These are phyloP conservation scores for Fistulinella cinereoalba DNA, from an alignment of 1,284 basidiomycete species.

Conservation along the genomic window DNA sequence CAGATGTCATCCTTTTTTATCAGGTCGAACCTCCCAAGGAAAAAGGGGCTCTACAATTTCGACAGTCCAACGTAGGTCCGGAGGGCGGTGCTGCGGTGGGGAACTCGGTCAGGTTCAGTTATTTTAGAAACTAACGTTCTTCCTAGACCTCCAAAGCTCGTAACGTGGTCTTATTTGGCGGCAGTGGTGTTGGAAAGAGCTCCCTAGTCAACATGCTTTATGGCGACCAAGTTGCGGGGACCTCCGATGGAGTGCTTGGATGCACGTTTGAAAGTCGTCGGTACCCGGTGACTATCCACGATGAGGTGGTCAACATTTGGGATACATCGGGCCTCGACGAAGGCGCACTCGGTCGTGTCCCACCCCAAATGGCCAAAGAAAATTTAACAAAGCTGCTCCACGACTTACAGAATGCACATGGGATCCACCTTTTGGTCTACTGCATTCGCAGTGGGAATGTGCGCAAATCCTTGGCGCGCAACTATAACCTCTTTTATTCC, in stretches of 20 bases:
- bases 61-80: too few species aligned
- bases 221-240: slow-evolving; percentile 22
- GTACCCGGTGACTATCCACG: slow-evolving; percentile 17
- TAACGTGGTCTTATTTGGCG: slow-evolving; percentile 31
- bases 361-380: slow-evolving; percentile 24
- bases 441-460: slow-evolving; percentile 32
- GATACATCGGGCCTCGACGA: slow-evolving; percentile 33
- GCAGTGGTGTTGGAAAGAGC: slow-evolving; percentile 35
- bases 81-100: too few species aligned
- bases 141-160: slow-evolving; percentile 10
- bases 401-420: slow-evolving; percentile 23
- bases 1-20: too few species aligned
- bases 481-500: slow-evolving; percentile 33
- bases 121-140: too few species aligned
- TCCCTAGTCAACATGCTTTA: slow-evolving; percentile 32
- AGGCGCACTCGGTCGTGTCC: slow-evolving; percentile 25
- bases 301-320: slow-evolving; percentile 26
- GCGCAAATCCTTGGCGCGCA: slow-evolving; percentile 25
- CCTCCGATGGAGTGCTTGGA: slow-evolving; percentile 27
- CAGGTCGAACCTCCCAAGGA: too few species aligned
- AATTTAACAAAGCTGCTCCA: slow-evolving; percentile 24
- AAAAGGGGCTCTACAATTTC: too few species aligned
- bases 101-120: too few species aligned
- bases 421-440: slow-evolving; percentile 34
- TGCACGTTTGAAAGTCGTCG: slow-evolving; percentile 29